Base-by-base conservation (phyloP, 768 basidiomycete genomes). In the Boletus edulis region DNA sequence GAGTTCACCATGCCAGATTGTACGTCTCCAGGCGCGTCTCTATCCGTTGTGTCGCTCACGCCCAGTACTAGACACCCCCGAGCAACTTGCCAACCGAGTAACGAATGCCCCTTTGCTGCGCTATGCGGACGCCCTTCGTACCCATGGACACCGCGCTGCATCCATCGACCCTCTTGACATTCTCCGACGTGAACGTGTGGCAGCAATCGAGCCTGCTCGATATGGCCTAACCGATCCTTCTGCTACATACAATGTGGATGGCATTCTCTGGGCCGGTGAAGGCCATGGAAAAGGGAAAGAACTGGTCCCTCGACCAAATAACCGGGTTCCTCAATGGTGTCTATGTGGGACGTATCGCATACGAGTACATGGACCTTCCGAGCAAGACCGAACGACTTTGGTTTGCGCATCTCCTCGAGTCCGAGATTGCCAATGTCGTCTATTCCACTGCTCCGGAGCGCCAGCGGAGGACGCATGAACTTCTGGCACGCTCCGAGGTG, bases 311-410 rank as follows among this genome's bases (percentile, higher is more conserved):
- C 24, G 78, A 78, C 32, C 81, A 89, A 42, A 91, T 97, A 55
- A 80, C 79, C 4, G 66, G 76, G 15, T 87, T 90, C 67, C 75
- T 97, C 13, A 81, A 86, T 51, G 71, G 75, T 1, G 79, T 89
- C 1, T 97, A 97, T 65, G 88, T 91, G 29, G 89, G 87, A 2
- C 82, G 83, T 22, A 91, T 97, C 60, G 93, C 89, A 1, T 91
- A 94, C 64, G 94, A 97, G 79, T 94, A 86, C 55, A 91, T 92
- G 89, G 91, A 94, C 69, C 87, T 89, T 13, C 86, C 89, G 0
- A 86, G 82, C 55, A 92, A 91, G 74, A 88, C 85, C 0, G 92
- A 94, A 71, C 80, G 91, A 0, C 76, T 90, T 6, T 96, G 92
- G 92, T 94, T 94, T 73, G 88, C 91, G 1, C 86, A 89, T 63